A percentile compares a stretch with the other conserved stretches of the same genome.
phyloP scores from a whole-genome alignment of 495 filamentous ascomycete species.

The Entonaema liquescens region DNA sequence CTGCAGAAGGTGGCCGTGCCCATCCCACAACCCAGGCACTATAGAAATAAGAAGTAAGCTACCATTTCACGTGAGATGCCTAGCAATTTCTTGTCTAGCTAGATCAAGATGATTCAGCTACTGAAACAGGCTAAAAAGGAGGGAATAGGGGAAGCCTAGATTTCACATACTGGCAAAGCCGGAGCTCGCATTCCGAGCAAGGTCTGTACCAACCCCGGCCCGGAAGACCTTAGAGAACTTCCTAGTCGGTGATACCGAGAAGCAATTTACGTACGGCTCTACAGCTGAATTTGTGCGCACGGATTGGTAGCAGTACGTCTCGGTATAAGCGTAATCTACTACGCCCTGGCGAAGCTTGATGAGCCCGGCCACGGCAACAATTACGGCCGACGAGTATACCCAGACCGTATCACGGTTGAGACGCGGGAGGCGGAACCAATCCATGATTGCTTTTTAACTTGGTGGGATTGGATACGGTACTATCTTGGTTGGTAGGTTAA shows the following conservation, averaged over 20 bases:
- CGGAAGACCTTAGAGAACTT: slow-evolving; percentile 47
- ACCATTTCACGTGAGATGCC: not conserved
- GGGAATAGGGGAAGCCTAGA: not conserved
- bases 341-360: slow-evolving; percentile 27
- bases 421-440: slow-evolving; percentile 24
- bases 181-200: slow-evolving; percentile 17
- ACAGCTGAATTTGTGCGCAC: slow-evolving; percentile 49
- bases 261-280: slow-evolving; percentile 50
- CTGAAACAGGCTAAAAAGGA: not conserved
- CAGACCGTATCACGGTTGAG: slow-evolving; percentile 28
- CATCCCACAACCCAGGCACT: slow-evolving; percentile 71
- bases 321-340: slow-evolving; percentile 22
- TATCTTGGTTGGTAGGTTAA: not conserved
- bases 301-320: slow-evolving; percentile 54
- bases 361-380: slow-evolving; percentile 28
- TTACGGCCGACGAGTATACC: slow-evolving; percentile 26
- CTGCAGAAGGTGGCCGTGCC: slow-evolving; percentile 68
- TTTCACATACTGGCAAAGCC: slow-evolving; percentile 51
- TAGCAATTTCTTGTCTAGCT: not conserved
- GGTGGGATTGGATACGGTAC: not conserved
- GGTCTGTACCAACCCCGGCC: slow-evolving; percentile 15
- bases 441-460: slow-evolving; percentile 17
- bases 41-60: not conserved
- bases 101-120: not conserved
- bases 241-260: slow-evolving; percentile 49